phyloP scores from a whole-genome alignment of 306 rosid species.

The Gillenia trifoliata region DNA sequence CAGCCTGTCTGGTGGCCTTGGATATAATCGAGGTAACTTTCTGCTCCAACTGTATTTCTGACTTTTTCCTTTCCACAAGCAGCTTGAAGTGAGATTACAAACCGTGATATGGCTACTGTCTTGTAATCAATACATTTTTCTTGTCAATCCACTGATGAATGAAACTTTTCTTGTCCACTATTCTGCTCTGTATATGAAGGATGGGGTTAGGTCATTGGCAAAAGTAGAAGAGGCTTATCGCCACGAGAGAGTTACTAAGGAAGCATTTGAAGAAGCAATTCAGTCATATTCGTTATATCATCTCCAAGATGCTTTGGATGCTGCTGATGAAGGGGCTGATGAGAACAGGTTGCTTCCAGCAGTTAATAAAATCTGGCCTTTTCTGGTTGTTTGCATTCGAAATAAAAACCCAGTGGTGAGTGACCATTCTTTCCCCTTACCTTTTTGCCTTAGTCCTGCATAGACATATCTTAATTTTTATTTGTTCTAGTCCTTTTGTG shows the following conservation, averaged over 20 bases:
- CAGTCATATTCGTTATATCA: constrained; percentile 46
- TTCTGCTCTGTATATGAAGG: constrained; percentile 30
- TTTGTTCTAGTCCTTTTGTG: not conserved
- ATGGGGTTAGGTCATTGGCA: constrained; percentile 47
- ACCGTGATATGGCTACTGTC: not conserved
- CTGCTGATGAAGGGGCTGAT: constrained; percentile 58
- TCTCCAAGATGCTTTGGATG: constrained; percentile 60
- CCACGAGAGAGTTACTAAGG: constrained; percentile 65
- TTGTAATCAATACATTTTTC: not conserved
- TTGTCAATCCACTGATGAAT: not conserved
- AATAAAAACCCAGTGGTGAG: constrained; percentile 75
- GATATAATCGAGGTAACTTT: constrained; percentile 78
- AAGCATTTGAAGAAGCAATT: constrained; percentile 59
- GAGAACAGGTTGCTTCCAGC: constrained; percentile 95
- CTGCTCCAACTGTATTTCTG: constrained; percentile 16
- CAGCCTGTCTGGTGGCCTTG: constrained; percentile 64
- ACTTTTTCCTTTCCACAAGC: not conserved
- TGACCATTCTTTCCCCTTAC: constrained; percentile 14
- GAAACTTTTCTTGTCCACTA: not conserved
- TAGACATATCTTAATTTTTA: not conserved
- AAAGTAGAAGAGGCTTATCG: constrained; percentile 78
- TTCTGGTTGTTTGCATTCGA: constrained; percentile 67
- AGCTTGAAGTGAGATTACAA: too few species aligned
- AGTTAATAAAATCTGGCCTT: constrained; percentile 95
- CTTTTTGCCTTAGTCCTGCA: not conserved